phyloP scores from a whole-genome alignment of 306 rosid species.

The Ceratonia siliqua region DNA sequence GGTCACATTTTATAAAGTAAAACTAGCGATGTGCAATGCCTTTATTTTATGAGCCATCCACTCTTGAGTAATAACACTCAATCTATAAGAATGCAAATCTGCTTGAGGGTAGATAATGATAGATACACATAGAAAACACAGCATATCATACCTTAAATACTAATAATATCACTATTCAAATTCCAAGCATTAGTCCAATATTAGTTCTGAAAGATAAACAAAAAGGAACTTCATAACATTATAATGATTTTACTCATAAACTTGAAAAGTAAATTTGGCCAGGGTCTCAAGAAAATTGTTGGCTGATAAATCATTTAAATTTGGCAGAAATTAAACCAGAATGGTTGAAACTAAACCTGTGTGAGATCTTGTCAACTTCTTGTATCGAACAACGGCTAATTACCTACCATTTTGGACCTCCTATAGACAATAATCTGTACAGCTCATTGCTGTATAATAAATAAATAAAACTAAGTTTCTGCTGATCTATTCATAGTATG shows the following conservation, averaged over 20 bases:
- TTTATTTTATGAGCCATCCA: background rate
- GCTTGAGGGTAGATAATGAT: background rate
- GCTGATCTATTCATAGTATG: background rate
- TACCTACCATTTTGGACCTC: conserved; percentile 15
- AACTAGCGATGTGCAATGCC: background rate
- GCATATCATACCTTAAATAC: background rate
- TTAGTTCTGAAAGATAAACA: background rate
- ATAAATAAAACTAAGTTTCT: background rate
- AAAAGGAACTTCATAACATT: background rate
- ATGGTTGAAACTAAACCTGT: background rate
- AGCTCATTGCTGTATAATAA: background rate
- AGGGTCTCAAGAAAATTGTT: background rate
- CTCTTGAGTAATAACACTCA: background rate
- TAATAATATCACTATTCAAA: background rate
- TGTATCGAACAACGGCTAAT: background rate
- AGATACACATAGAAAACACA: background rate
- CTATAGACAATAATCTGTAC: background rate
- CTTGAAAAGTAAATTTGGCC: background rate
- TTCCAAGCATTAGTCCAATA: conserved; percentile 10
- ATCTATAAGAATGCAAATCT: background rate
- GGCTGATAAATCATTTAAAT: background rate
- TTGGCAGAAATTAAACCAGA: background rate
- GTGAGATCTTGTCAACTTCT: conserved; percentile 3
- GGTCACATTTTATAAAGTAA: background rate
- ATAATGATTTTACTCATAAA: background rate